Evolutionary conservation across 1,284 basidiomycete genomes (phyloP), one percentile per base, ranked within the genome.

Genomic region (Ustilago esculenta): DNA sequence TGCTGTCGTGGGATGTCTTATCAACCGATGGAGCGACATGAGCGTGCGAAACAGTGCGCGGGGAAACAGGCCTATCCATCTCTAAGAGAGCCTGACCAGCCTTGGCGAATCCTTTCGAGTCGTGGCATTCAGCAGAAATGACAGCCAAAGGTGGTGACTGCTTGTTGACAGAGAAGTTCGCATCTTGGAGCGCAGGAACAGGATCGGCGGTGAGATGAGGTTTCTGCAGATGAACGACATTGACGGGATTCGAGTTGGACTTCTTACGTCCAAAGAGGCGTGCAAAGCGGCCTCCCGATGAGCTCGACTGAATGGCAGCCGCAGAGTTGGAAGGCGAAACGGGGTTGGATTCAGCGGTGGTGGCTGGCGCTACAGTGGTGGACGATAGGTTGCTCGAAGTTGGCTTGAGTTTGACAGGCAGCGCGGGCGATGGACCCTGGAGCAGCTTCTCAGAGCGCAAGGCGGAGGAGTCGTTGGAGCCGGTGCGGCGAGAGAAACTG

Each of bases 401-500:
- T 7, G 17, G 11, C 21, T 27, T 40, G 15, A 21, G 15, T 12
- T 47, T 30, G 23, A 17, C 12, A 5, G 49, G 21, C 9, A 34
- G 44, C n/a, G 18, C 36, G 1, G 36, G 3, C 24, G 33, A 21
- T n/a, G 43, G 17, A 23, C 15, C 36, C 23, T 45, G 27, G 15
- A 42, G 18, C 8, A 34, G 14, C 43, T 55, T 56, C 8, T 56
- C 39, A 17, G 23, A 21, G 9, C 10, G 39, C 12, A 40, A 50
- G n/a, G 29, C 36, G 18, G 44, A 43, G 10, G 65, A 68, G 17
- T 57, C 54, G 9, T 10, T 25, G 10, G 60, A 59, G 23, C 42
- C 47, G n/a, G 20, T 64, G 29, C 65, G 46, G 23, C 65, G 65
- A 43, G 55, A 35, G n/a, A 69, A 15, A 27, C 66, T 69, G n/a